A percentile compares a stretch with the other conserved stretches of the same genome.
Evolutionary conservation across 2,329 filamentous ascomycete species (phyloP).

Genomic region (Cordyceps farinosa): DNA sequence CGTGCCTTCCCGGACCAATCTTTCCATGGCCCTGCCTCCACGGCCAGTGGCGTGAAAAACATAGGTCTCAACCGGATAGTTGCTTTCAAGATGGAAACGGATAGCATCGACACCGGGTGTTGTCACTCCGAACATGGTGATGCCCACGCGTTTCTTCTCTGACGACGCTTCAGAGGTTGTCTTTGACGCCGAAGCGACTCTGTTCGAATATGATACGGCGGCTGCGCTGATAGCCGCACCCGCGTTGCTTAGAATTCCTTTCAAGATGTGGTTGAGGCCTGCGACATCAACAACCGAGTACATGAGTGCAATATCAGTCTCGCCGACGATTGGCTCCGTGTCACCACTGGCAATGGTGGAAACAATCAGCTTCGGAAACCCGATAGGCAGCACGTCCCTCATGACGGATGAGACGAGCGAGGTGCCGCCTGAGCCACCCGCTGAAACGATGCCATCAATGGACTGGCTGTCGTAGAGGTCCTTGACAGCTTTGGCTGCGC

Average conservation of each 20-base stretch:
- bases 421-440: conserved; percentile 62
- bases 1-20: conserved; percentile 52
- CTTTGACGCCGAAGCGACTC: not conserved
- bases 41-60: conserved; percentile 69
- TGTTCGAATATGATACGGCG: conserved; percentile 41
- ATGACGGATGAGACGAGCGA: conserved; percentile 58
- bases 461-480: conserved; percentile 33
- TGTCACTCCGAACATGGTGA: conserved; percentile 75
- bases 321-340: conserved; percentile 60
- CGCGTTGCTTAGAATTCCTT: conserved; percentile 58
- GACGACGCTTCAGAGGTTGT: not conserved
- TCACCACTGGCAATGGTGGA: conserved; percentile 68
- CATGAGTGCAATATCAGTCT: conserved; percentile 67
- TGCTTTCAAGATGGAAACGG: conserved; percentile 45
- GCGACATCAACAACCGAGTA: conserved; percentile 69
- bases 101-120: conserved; percentile 60
- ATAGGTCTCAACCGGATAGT: conserved; percentile 52
- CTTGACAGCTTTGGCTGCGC: conserved; percentile 41
- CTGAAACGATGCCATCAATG: conserved; percentile 55
- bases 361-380: conserved; percentile 67
- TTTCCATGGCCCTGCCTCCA: conserved; percentile 67
- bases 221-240: conserved; percentile 59
- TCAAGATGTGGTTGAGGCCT: conserved; percentile 58
- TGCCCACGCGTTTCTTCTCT: conserved; percentile 52
- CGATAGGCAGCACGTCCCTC: conserved; percentile 57